Evolutionary conservation across 148 eudicot genomes (phyloP), one percentile per base, ranked within the genome.

Genomic region (Hydrangea macrophylla): DNA sequence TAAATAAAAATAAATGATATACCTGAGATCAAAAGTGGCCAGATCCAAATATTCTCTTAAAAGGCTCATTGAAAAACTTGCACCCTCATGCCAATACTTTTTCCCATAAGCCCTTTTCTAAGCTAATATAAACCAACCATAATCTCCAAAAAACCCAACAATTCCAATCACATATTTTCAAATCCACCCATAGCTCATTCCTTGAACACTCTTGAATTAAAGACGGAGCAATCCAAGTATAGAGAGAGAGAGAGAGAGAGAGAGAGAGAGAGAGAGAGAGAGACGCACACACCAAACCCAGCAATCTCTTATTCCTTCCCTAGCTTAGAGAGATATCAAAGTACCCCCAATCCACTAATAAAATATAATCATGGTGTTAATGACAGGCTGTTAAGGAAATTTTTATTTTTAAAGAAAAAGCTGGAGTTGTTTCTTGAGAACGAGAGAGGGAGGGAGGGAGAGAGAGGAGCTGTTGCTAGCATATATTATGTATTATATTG

Each of bases 141-240:
- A 28, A 12, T 5, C 26, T 5, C 13, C 1, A 11, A 24, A 10
- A 44, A 27, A 27, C 2, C 20, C 39, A 32, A 58, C 11, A 5
- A n/a, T 4, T n/a, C 0, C 9, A 31, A 58, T 31, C 4, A 58
- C 0, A 10, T n/a, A n/a, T 5, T 24, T 18, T 44, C 51, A 44
- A 44, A n/a, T n/a, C n/a, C 51, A 44, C 17, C 51, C 51, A 44
- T 11, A 13, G 10, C 20, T 44, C 51, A 44, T 44, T 44, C n/a
- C 17, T 44, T n/a, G n/a, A n/a, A n/a, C n/a, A n/a, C n/a, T n/a
- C 2, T 0, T 44, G 40, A 62, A 18, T 51, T 30, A 65, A 65
- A n/a, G 70, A 67, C 70, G 60, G 70, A 55, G 53, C 62, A 56
- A 56, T 48, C 71, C 26, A 68, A 10, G 58, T 55, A 31, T 15